Conservation (phyloP, 345 rosid species). For the Syzygium aqueum region DNA sequence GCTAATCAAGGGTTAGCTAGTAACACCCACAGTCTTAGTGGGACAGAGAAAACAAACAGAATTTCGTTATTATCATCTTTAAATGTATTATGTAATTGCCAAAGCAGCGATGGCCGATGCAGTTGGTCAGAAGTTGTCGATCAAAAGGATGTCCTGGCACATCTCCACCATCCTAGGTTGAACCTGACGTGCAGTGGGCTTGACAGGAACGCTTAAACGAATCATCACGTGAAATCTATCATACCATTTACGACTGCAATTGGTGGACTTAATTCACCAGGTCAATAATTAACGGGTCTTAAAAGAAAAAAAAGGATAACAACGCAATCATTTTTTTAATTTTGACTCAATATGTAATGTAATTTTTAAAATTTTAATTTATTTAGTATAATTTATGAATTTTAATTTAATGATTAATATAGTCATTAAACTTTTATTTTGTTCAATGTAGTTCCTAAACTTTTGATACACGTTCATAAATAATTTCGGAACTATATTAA, state of each 20-base stretch:
- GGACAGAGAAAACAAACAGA: neutral
- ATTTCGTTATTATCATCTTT: neutral
- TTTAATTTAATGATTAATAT: no score
- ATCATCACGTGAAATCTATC: neutral
- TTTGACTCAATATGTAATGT: no score
- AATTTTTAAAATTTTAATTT: no score
- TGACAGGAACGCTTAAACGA: neutral
- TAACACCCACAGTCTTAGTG: neutral
- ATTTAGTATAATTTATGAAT: no score
- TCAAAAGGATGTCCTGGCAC: neutral
- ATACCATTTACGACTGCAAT: neutral
- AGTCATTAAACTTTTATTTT: no score
- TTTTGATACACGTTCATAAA: no score
- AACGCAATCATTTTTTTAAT: no score
- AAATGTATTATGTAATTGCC: neutral
- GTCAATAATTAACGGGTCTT: neutral
- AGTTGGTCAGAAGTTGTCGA: neutral
- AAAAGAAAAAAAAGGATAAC: no score
- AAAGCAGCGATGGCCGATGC: neutral
- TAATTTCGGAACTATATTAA: no score
- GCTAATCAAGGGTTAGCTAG: neutral
- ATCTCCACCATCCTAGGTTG: neutral
- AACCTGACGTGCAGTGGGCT: neutral
- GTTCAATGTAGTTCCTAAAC: accelerated
- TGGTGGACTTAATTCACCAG: neutral